Conservation (phyloP, 2,329 filamentous ascomycete genomes). For the Colletotrichum higginsianum region DNA sequence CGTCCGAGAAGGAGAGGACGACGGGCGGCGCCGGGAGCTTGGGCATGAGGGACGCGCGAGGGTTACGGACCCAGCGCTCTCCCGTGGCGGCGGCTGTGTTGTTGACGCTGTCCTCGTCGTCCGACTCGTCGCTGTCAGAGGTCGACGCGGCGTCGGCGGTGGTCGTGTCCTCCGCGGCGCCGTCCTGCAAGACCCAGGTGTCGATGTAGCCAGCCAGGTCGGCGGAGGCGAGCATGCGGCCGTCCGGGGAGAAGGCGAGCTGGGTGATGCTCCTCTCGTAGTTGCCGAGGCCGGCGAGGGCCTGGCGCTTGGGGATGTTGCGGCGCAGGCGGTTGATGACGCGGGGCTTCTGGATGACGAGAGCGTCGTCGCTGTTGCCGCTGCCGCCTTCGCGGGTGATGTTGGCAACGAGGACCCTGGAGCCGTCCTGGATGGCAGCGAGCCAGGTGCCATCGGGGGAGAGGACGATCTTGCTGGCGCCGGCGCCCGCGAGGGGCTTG, state of each 20-base stretch:
- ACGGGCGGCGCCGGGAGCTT: constrained; percentile 76
- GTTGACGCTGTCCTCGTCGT: constrained; percentile 57
- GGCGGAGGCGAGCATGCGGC: constrained; percentile 81
- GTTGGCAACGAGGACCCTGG: constrained; percentile 68
- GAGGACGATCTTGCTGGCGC: constrained; percentile 79
- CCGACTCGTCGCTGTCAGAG: constrained; percentile 47
- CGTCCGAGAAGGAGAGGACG: constrained; percentile 77
- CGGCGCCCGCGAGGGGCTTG: constrained; percentile 67
- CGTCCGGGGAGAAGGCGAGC: constrained; percentile 84
- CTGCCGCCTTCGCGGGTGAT: constrained; percentile 50
- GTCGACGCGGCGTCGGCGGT: constrained; percentile 48
- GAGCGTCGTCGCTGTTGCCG: constrained; percentile 38
- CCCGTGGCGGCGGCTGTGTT: constrained; percentile 57
- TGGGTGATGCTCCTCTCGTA: constrained; percentile 86
- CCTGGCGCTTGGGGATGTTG: constrained; percentile 67
- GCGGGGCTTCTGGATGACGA: constrained; percentile 50
- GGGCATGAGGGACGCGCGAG: constrained; percentile 77
- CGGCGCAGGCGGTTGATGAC: constrained; percentile 69
- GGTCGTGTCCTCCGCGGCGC: constrained; percentile 49
- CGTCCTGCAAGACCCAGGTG: constrained; percentile 79
- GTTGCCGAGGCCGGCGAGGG: constrained; percentile 77
- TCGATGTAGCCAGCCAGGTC: constrained; percentile 91
- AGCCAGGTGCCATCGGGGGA: constrained; percentile 81
- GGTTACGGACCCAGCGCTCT: constrained; percentile 83
- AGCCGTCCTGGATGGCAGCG: constrained; percentile 74